Base-by-base conservation (phyloP, 768 basidiomycete species). In the Xanthoconium stramineum region DNA sequence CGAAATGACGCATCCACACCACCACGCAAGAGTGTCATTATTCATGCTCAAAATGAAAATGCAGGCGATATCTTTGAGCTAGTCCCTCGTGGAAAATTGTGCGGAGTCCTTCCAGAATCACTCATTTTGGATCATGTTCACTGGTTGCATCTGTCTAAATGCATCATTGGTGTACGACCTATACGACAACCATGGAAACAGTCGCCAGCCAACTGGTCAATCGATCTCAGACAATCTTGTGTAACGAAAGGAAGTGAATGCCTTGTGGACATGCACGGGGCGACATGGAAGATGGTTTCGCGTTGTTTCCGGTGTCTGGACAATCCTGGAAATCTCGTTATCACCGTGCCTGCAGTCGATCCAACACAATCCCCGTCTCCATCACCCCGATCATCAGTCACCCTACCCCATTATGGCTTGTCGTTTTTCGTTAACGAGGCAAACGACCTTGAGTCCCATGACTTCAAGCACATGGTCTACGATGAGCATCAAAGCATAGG, bases 21-120 rank as follows among this genome's bases (percentile, higher is more conserved):
- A 8, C 53, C 24, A 24, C 28, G n/a, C 8, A 24, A 15, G 1
- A 36, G 59, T 11, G 45, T 64, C 19, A 44, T 59, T n/a, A 51
- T 68, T 11, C 47, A 44, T 28, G 58, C 55, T 3, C 57, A 48
- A 15, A 11, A 30, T 5, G 24, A 8, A 24, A 14, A 20, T 30
- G 17, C 30, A 13, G 33, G 29, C 11, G 44, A 60, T 6, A 37
- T 62, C 6, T n/a, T 61, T 3, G 43, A 67, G 36, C 32, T 68
- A 13, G 56, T 70, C 50, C 65, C 69, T 14, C 51, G n/a, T 0
- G 11, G 44, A 0, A 55, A 15, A 11, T 48, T 70, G 4, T 3
- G 3, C 8, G n/a, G 36, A 1, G 71, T 69, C 47, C 52, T 72
- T 35, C 70, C 70, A 0, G 24, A 19, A 0, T 19, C 15, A 29